phyloP scores from a whole-genome alignment of 768 basidiomycete species.

The Dendrothele bispora region DNA sequence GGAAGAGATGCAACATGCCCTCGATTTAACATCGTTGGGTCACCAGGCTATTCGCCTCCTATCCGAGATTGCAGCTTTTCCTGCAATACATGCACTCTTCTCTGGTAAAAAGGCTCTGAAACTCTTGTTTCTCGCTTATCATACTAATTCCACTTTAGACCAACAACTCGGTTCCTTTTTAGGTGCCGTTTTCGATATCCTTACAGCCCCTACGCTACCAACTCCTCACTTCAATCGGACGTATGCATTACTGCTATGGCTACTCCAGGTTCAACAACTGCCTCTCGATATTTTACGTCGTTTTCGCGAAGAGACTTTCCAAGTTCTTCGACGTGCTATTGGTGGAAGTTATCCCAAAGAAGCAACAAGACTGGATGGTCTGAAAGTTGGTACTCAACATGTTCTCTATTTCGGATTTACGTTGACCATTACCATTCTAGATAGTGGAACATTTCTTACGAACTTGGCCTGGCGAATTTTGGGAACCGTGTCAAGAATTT shows the following conservation, averaged over 20 bases:
- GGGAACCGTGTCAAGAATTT: slow-evolving; percentile 47
- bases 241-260: slow-evolving; percentile 42
- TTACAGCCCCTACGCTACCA: slow-evolving; percentile 31
- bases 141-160: slow-evolving; percentile 27
- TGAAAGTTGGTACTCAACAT: slow-evolving; percentile 24
- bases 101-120: slow-evolving; percentile 38
- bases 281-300: slow-evolving; percentile 38
- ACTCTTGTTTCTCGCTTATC: background rate
- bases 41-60: slow-evolving; percentile 53
- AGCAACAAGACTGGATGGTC: slow-evolving; percentile 19
- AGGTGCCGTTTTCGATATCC: slow-evolving; percentile 43
- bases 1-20: slow-evolving; percentile 38
- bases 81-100: slow-evolving; percentile 44
- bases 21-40: slow-evolving; percentile 46
- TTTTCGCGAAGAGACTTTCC: slow-evolving; percentile 29
- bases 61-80: slow-evolving; percentile 51
- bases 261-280: slow-evolving; percentile 49
- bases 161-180: slow-evolving; percentile 44
- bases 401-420: background rate
- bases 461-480: slow-evolving; percentile 45
- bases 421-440: slow-evolving; percentile 19
- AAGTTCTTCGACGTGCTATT: slow-evolving; percentile 36
- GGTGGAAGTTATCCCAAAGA: slow-evolving; percentile 20
- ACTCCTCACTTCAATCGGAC: slow-evolving; percentile 45
- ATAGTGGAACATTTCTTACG: slow-evolving; percentile 34